Evolutionary conservation across 495 filamentous ascomycete genomes (phyloP).

Genomic region (Lasiosphaeria ovina): DNA sequence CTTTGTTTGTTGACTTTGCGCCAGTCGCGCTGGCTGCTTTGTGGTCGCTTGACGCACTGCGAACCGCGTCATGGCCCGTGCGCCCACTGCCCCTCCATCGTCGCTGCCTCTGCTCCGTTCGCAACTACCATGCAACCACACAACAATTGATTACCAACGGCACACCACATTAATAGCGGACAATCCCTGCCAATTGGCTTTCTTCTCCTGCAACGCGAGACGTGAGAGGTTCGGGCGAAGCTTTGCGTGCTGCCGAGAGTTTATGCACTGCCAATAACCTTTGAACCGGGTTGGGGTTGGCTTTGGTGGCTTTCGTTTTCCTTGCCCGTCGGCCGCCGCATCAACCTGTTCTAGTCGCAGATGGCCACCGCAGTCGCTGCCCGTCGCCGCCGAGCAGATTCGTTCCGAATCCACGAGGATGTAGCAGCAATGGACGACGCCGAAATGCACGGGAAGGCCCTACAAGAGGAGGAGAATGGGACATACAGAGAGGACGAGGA

Average conservation of each 20-base stretch:
- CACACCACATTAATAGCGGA: constrained; percentile 8
- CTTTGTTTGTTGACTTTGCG: constrained; percentile 41
- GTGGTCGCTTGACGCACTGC: neutral
- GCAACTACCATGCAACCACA: neutral
- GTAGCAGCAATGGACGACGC: constrained; percentile 35
- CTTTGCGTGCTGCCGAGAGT: neutral
- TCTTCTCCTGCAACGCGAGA: neutral
- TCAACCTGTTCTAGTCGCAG: neutral
- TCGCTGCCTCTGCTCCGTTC: neutral
- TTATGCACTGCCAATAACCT: constrained; percentile 18
- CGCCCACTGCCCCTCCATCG: constrained; percentile 22
- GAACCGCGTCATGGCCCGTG: constrained; percentile 19
- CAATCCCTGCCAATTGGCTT: constrained; percentile 15
- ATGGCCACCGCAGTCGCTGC: constrained; percentile 25
- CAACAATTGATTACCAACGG: neutral
- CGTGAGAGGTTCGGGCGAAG: constrained; percentile 1
- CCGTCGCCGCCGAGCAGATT: constrained; percentile 24
- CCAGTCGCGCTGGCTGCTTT: constrained; percentile 12
- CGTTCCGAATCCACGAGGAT: constrained; percentile 45
- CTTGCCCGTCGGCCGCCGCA: neutral
- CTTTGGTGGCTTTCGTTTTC: constrained; percentile 9
- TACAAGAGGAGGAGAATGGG: constrained; percentile 18
- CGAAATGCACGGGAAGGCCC: constrained; percentile 34
- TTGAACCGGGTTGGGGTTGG: neutral
- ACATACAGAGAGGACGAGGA: constrained; percentile 26